phyloP scores from a whole-genome alignment of 345 rosid genomes.

The Cardamine chenopodiifolia region DNA sequence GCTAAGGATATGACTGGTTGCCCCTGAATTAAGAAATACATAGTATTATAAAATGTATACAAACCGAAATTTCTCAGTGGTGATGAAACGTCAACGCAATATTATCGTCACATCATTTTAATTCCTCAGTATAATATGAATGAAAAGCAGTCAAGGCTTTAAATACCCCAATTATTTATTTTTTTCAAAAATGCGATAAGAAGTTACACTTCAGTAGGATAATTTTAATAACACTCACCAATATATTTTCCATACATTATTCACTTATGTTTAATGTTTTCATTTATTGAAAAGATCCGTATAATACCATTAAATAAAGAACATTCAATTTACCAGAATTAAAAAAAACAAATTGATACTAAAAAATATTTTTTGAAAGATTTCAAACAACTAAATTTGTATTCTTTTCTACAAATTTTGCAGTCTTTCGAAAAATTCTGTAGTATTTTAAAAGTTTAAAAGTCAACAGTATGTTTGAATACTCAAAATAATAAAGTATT shows the following conservation, averaged over 20 bases:
- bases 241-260: not conserved
- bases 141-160: slow-evolving; percentile 16
- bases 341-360: not conserved
- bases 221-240: not conserved
- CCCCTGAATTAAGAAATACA: slow-evolving; percentile 47
- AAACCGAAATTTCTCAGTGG: slow-evolving; percentile 40
- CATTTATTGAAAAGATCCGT: not conserved
- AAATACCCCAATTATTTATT: not conserved
- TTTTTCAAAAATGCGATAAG: not conserved
- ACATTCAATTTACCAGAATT: not conserved
- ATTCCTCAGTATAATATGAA: not conserved
- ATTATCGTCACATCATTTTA: slow-evolving; percentile 18
- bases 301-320: not conserved
- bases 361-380: not conserved
- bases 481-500: no score
- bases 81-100: slow-evolving; percentile 68
- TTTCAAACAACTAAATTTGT: not conserved
- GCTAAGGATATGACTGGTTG: slow-evolving; percentile 41
- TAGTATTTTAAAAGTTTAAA: not conserved
- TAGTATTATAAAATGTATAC: slow-evolving; percentile 24
- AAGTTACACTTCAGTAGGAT: not conserved
- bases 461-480: not conserved
- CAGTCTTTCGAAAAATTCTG: not conserved
- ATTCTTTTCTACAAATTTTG: not conserved
- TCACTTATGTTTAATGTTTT: not conserved